A percentile compares a stretch with the other conserved stretches of the same genome.
Evolutionary conservation across 225 moss, liverwort and hornwort species (phyloP).

Genomic region (Thuidium tamariscinum): DNA sequence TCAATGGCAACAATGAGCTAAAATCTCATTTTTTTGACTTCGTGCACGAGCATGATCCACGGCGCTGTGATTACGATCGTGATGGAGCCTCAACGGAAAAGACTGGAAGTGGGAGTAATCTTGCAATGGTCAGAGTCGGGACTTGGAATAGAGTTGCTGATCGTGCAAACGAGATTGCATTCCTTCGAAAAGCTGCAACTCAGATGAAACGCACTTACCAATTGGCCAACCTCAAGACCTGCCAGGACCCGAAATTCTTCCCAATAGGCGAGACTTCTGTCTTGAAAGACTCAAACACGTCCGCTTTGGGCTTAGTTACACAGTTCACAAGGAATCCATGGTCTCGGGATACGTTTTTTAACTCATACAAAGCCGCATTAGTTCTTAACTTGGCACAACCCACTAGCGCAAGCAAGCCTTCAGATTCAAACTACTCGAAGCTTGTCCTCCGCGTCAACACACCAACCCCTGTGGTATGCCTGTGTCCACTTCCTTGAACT

Average conservation of each 20-base stretch:
- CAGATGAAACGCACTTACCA: background rate
- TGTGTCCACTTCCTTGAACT: background rate
- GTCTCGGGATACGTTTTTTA: background rate
- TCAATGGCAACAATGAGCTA: background rate
- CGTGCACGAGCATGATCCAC: background rate
- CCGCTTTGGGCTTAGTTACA: background rate
- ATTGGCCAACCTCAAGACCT: background rate
- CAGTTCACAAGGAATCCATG: background rate
- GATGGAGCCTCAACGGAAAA: background rate
- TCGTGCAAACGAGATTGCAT: background rate
- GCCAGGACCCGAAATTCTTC: background rate
- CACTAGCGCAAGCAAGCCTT: background rate
- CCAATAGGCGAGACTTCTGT: background rate
- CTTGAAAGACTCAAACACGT: background rate
- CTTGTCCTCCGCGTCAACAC: background rate
- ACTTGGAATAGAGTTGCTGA: background rate
- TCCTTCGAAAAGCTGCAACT: background rate
- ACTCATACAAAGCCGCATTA: background rate
- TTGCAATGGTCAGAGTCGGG: too few relatives aligned
- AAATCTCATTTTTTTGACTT: background rate
- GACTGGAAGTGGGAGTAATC: background rate
- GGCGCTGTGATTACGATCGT: background rate
- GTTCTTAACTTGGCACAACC: background rate
- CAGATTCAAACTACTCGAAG: background rate
- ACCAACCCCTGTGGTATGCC: background rate